phyloP scores from a whole-genome alignment of 116 monocot species.

The Trichopus zeylanicus region DNA sequence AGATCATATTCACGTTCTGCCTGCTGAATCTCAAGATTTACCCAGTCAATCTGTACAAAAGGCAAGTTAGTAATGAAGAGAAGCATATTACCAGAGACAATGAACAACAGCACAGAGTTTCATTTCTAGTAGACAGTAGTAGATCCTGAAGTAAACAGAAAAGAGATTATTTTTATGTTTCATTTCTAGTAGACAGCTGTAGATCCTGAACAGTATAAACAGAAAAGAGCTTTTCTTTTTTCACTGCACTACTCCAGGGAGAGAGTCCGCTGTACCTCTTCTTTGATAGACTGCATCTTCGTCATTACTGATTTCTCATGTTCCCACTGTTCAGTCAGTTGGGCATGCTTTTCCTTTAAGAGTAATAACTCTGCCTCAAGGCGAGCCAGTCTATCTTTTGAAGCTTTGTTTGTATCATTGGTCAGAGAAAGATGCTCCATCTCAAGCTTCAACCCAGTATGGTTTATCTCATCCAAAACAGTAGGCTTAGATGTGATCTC shows the following conservation, averaged over 20 bases:
- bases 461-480: conserved; percentile 91
- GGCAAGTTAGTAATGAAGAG: not conserved
- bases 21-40: conserved; percentile 89
- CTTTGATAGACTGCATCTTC: conserved; percentile 87
- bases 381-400: conserved; percentile 79
- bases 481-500: conserved; percentile 99
- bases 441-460: conserved; percentile 88
- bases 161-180: no score
- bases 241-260: no score
- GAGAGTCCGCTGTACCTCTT: conserved; percentile 57
- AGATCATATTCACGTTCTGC: conserved; percentile 85
- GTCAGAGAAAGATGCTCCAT: conserved; percentile 96
- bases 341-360: conserved; percentile 73
- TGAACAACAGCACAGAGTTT: no score
- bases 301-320: conserved; percentile 94
- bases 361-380: conserved; percentile 74
- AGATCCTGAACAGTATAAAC: no score
- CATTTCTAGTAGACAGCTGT: no score
- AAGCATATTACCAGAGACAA: no score
- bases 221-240: no score
- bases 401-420: conserved; percentile 95
- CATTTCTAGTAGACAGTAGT: no score
- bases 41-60: conserved; percentile 82
- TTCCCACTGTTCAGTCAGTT: conserved; percentile 95
- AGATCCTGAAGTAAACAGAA: no score